Evolutionary conservation across 2,329 filamentous ascomycete species (phyloP), one percentile per base, ranked within the genome.

Genomic region (Colletotrichum noveboracense): DNA sequence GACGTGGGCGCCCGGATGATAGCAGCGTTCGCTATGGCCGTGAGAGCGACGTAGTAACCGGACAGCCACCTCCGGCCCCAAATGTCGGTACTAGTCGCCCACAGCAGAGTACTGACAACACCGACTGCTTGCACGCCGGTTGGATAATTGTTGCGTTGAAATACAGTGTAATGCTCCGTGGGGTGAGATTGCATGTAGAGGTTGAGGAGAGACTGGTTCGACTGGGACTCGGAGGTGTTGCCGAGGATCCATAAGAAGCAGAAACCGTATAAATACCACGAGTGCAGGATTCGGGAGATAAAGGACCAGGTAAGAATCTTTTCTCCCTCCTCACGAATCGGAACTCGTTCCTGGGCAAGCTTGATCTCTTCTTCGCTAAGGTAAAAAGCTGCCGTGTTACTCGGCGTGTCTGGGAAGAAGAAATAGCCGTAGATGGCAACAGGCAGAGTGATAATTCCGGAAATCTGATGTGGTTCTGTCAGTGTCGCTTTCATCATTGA

Each of bases 231-330:
- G 38, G 58, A 71, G 60, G 26, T 48, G 32, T 64, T 65, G 10
- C 68, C 68, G 7, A 71, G 14, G 21, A 66, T 71, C 68, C 60
- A 71, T 5, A 71, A 30, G 68, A 71, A 66, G 13, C 68, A 71
- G 28, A 71, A 71, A 16, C 56, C 68, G 14, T 71, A 71, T 38
- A 71, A 55, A 21, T 71, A 38, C 68, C 68, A 66, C 2, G 68
- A 65, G 38, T 34, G 61, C 4, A 71, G 10, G 3, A 66, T 52
- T 0, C 68, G 60, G 26, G 34, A 52, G 18, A 71, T 48, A 6
- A 66, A 65, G n/a, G 58, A 64, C 68, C 48, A 52, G 4, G 60
- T 32, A n/a, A 71, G 38, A 12, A 69, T 61, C 10, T 43, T 69
- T 9, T 71, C 68, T 14, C 26, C 61, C 28, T 71, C 58, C 28